Percentiles rank a stretch among this genome's conserved stretches.
Conservation (phyloP, 2,329 filamentous ascomycete genomes). For the Cercospora sp. region DNA sequence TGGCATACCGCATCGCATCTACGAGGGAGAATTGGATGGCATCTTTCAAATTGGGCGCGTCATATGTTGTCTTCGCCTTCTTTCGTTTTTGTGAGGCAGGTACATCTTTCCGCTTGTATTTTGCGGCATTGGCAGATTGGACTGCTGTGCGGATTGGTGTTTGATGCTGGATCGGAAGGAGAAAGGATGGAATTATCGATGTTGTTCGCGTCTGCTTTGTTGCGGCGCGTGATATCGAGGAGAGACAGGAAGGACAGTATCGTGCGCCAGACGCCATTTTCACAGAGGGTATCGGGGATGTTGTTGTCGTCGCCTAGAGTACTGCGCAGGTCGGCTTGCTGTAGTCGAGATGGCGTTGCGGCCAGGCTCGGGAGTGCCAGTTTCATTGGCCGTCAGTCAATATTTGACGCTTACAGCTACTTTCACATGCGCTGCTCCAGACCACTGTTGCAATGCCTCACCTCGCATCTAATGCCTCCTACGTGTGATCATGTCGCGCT, state of each 20-base stretch:
- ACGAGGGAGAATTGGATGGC: slow-evolving; percentile 76
- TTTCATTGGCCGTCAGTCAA: neutral
- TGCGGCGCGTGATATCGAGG: slow-evolving; percentile 20
- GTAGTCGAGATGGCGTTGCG: slow-evolving; percentile 12
- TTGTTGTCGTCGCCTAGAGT: neutral
- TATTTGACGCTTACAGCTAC: neutral
- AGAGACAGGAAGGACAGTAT: slow-evolving; percentile 35
- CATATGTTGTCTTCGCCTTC: slow-evolving; percentile 67
- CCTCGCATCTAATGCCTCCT: slow-evolving; percentile 6
- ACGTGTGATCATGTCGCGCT: slow-evolving; percentile 48
- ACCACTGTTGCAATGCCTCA: neutral
- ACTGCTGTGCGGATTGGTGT: slow-evolving; percentile 45
- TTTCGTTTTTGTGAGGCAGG: slow-evolving; percentile 58
- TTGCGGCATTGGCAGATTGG: slow-evolving; percentile 42
- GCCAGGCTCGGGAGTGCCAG: slow-evolving; percentile 16
- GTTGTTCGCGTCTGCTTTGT: slow-evolving; percentile 20
- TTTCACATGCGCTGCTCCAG: slow-evolving; percentile 1
- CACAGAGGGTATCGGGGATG: neutral
- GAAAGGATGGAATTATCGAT: slow-evolving; percentile 22
- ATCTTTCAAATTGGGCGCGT: slow-evolving; percentile 61
- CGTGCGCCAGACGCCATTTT: slow-evolving; percentile 28
- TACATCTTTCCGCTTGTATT: slow-evolving; percentile 47
- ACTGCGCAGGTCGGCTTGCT: neutral
- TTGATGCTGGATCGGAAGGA: slow-evolving; percentile 32
- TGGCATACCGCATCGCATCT: slow-evolving; percentile 80